Evolutionary conservation across 805 yeast genomes (phyloP), one percentile per base, ranked within the genome.

Genomic region (Teunomyces aglyptinius): DNA sequence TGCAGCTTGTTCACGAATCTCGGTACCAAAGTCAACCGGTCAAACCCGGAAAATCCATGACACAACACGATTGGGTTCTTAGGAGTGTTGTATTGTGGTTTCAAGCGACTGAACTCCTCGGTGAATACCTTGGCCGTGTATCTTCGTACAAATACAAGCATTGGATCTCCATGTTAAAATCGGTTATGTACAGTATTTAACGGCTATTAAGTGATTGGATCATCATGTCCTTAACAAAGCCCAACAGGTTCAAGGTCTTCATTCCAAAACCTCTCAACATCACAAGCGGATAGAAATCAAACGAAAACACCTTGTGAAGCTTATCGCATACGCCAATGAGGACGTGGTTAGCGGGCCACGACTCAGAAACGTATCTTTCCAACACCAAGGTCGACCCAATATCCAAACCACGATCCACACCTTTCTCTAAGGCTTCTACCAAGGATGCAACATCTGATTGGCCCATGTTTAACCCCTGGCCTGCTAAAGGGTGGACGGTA

Each of bases 381-480:
- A 94, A 73, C 6, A 87, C 89, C 50, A 91, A 69, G 12, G 83
- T 69, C 20, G 85, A 77, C 2, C 99, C 99, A 44, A 92, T 85
- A 58, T 94, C 99, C 48, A 87, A 74, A 0, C 99, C 99, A 38
- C 96, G 73, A 34, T 72, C 71, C 2, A 80, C 68, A 0, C 96
- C 96, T 7, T 51, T 70, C 53, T 88, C 96, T 22, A 94, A 59
- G 0, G 92, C 87, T 1, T 61, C 69, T 1, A 85, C 82, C 26
- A 94, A 72, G 1, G 83, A 71, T 48, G 83, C 82, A 1, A 89
- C 97, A 62, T 94, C 99, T 22, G 86, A 84, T 64, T 91, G 97
- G 16, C 99, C 99, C 96, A 92, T 90, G 65, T 94, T 94, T 47
- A 94, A 77, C 20, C 99, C 99, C 67, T 94, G 99, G 7, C 99